Conservation (phyloP, 352 stramenopile genomes). For the Globisporangium emineosum region DNA sequence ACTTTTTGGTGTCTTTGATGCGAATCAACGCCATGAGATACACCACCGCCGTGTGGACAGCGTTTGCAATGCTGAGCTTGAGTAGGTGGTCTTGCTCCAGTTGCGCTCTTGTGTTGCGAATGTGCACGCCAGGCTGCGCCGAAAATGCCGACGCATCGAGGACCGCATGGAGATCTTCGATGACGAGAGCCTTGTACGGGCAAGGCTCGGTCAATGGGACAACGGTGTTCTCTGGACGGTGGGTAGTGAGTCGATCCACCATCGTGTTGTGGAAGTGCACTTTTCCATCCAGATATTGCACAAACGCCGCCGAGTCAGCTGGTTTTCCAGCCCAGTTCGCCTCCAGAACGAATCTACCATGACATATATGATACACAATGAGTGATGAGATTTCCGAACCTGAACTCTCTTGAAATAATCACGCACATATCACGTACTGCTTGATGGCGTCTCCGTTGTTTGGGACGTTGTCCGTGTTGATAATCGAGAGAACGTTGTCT, state of each 20-base stretch:
- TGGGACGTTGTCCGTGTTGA: slow-evolving; percentile 83
- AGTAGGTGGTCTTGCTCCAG: slow-evolving; percentile 83
- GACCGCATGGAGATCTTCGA: slow-evolving; percentile 53
- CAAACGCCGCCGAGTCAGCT: slow-evolving; percentile 23
- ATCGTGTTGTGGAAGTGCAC: slow-evolving; percentile 85
- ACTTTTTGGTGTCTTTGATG: slow-evolving; percentile 28
- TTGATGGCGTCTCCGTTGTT: slow-evolving; percentile 64
- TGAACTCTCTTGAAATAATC: not conserved
- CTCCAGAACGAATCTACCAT: slow-evolving; percentile 25
- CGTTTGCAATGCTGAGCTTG: slow-evolving; percentile 91
- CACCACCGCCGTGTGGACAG: slow-evolving; percentile 89
- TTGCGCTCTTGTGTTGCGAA: slow-evolving; percentile 36
- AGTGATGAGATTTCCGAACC: not conserved
- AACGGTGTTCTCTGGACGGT: slow-evolving; percentile 36
- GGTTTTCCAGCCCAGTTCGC: slow-evolving; percentile 27
- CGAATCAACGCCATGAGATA: slow-evolving; percentile 66
- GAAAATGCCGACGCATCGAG: slow-evolving; percentile 29
- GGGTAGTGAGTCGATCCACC: slow-evolving; percentile 73
- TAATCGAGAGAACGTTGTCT: slow-evolving; percentile 54
- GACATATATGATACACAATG: not conserved
- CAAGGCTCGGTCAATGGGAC: slow-evolving; percentile 61
- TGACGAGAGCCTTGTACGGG: slow-evolving; percentile 59
- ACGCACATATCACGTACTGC: slow-evolving; percentile 13
- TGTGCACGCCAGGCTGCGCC: slow-evolving; percentile 44
- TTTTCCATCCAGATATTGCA: slow-evolving; percentile 35